Conservation (phyloP, 106 monocot species). For the Amphibolis antarctica region DNA sequence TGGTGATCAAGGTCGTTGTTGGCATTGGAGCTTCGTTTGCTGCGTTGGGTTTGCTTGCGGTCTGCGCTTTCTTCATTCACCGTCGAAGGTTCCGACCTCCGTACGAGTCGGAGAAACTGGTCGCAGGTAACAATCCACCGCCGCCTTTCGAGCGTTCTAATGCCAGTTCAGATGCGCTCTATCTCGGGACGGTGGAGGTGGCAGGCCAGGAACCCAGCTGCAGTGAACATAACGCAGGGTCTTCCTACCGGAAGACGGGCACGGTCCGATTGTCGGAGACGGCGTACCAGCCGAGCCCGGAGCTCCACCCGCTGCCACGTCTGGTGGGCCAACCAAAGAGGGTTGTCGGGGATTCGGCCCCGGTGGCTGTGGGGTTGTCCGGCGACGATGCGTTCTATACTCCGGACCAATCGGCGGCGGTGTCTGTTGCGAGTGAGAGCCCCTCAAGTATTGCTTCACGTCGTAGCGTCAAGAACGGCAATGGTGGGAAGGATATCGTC, state of each 20-base stretch:
- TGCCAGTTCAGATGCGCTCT: conserved; percentile 4
- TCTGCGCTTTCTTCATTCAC: conserved; percentile 13
- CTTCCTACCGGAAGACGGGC: conserved; percentile 23
- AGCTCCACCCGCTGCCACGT: conserved; percentile 38
- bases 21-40: conserved; percentile 10
- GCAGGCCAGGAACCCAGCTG: neutral
- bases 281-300: conserved; percentile 31
- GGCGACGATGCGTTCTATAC: conserved; percentile 30
- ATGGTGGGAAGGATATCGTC: conserved; percentile 12
- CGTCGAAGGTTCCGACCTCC: neutral
- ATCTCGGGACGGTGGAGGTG: conserved; percentile 27
- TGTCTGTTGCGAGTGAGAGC: conserved; percentile 24
- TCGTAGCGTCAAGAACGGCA: conserved; percentile 7
- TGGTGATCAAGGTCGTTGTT: conserved; percentile 3
- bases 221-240: conserved; percentile 6
- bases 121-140: neutral
- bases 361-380: conserved; percentile 7
- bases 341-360: neutral
- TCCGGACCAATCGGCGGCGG: conserved; percentile 20
- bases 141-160: neutral
- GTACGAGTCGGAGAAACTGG: conserved; percentile 4
- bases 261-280: conserved; percentile 12
- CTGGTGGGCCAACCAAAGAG: conserved; percentile 2
- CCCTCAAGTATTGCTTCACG: conserved; percentile 9
- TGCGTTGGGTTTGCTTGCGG: conserved; percentile 2